Conservation (phyloP, 1,284 basidiomycete species). For the Heterobasidion parviporum region DNA sequence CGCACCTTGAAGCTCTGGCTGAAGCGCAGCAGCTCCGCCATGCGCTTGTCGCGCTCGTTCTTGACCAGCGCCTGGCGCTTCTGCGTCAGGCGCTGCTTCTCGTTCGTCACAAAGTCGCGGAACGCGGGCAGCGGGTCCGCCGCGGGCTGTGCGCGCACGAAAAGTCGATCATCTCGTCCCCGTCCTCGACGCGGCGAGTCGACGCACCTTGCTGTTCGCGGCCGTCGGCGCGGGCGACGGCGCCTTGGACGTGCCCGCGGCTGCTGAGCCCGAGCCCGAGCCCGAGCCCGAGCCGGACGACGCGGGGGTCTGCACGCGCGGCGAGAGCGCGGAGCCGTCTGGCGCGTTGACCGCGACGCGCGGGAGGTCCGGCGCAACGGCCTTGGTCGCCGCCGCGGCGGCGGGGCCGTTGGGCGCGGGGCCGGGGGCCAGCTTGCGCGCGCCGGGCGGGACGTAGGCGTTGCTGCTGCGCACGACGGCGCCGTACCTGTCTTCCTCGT, state of each 20-base stretch:
- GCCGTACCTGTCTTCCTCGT: conserved; percentile 96
- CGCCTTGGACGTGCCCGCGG: conserved; percentile 39
- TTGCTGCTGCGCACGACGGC: conserved; percentile 84
- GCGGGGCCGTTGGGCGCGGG: background rate
- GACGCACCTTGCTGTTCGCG: conserved; percentile 14
- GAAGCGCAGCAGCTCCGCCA: conserved; percentile 90
- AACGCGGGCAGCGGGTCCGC: conserved; percentile 72
- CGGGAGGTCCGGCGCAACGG: conserved; percentile 38
- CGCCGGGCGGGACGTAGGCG: conserved; percentile 91
- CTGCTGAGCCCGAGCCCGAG: too few species aligned
- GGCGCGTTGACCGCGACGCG: conserved; percentile 67
- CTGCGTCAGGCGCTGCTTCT: conserved; percentile 82
- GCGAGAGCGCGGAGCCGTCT: conserved; percentile 40
- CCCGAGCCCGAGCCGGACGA: background rate
- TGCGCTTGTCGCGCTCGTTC: conserved; percentile 88
- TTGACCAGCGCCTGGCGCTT: conserved; percentile 87
- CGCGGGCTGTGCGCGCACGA: conserved; percentile 35
- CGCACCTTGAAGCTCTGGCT: conserved; percentile 86
- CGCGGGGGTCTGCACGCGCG: conserved; percentile 21
- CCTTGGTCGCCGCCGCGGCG: conserved; percentile 7
- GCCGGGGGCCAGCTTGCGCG: conserved; percentile 35
- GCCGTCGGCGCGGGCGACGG: conserved; percentile 39
- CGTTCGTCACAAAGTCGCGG: conserved; percentile 84
- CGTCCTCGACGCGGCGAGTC: background rate
- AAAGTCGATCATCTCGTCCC: too few species aligned